Conservation (phyloP, 2,329 filamentous ascomycete genomes). For the Setomelanomma holmii region DNA sequence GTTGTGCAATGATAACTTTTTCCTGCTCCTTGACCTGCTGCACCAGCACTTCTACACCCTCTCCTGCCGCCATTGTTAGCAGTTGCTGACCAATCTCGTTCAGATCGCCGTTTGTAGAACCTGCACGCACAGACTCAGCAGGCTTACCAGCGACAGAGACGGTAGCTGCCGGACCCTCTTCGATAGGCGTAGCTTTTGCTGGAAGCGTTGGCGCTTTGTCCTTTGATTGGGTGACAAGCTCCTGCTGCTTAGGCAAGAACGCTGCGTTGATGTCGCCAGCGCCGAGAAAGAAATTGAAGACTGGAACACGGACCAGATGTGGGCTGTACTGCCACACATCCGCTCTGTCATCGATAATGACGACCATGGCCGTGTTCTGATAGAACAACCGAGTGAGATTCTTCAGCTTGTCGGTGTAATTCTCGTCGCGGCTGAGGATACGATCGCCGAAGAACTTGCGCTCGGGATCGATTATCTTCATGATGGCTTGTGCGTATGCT, state of each 20-base stretch:
- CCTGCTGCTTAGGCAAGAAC: slow-evolving; percentile 80
- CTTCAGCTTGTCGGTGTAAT: slow-evolving; percentile 90
- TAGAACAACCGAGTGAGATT: slow-evolving; percentile 90
- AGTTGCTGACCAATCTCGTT: slow-evolving; percentile 76
- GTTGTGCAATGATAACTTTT: slow-evolving; percentile 84
- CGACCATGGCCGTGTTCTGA: slow-evolving; percentile 97
- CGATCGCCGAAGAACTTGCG: slow-evolving; percentile 90
- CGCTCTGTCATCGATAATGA: slow-evolving; percentile 96
- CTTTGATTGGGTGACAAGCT: slow-evolving; percentile 38
- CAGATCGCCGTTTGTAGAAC: slow-evolving; percentile 52
- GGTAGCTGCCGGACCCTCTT: slow-evolving; percentile 21
- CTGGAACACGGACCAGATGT: slow-evolving; percentile 92
- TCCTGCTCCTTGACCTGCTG: slow-evolving; percentile 86
- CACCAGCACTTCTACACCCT: slow-evolving; percentile 72
- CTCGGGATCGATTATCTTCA: slow-evolving; percentile 89
- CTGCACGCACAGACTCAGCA: slow-evolving; percentile 21
- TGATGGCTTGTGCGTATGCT: slow-evolving; percentile 92
- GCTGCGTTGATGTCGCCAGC: slow-evolving; percentile 99
- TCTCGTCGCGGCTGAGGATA: slow-evolving; percentile 96
- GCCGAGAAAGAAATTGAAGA: slow-evolving; percentile 97
- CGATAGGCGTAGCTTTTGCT: slow-evolving; percentile 17
- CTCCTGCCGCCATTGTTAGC: slow-evolving; percentile 75
- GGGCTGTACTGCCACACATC: slow-evolving; percentile 95
- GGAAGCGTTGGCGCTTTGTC: slow-evolving; percentile 22
- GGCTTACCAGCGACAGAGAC: slow-evolving; percentile 32